A percentile compares a stretch with the other conserved stretches of the same genome.
phyloP scores from a whole-genome alignment of 352 stramenopile genomes.

The Thraustotheca clavata region DNA sequence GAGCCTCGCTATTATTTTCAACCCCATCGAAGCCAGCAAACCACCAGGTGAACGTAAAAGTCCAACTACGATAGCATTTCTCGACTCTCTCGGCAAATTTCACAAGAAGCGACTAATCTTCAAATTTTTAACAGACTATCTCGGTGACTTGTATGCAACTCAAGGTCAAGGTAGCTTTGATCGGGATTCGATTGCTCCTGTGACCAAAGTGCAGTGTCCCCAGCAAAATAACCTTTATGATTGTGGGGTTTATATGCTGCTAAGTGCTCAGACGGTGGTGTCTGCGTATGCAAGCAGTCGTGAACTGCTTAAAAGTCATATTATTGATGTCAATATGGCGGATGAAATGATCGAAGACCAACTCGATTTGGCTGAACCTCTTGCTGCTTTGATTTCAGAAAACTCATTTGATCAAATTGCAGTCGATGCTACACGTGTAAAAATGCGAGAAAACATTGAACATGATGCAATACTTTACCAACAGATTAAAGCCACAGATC shows the following conservation, averaged over 20 bases:
- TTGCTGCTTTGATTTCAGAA: not conserved
- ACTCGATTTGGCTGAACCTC: no score
- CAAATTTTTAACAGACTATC: slow-evolving; percentile 4
- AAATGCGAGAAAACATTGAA: not conserved
- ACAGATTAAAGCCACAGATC: not conserved
- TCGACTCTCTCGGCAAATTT: not conserved
- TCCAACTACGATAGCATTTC: not conserved
- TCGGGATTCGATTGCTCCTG: not conserved
- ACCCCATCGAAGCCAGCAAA: slow-evolving; percentile 35
- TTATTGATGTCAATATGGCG: not conserved
- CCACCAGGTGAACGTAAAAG: slow-evolving; percentile 28
- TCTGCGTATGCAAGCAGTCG: not conserved
- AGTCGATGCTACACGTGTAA: not conserved
- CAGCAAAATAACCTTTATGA: slow-evolving; percentile 57
- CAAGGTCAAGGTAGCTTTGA: slow-evolving; percentile 21
- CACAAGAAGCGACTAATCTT: slow-evolving; percentile 31
- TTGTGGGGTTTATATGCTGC: slow-evolving; percentile 57
- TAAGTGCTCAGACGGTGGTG: slow-evolving; percentile 50
- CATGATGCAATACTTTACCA: not conserved
- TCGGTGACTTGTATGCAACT: slow-evolving; percentile 14
- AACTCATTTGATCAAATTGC: not conserved
- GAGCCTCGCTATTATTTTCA: slow-evolving; percentile 74
- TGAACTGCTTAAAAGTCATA: not conserved
- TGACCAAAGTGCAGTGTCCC: slow-evolving; percentile 29
- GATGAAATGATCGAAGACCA: no score